These are phyloP conservation scores for Astrephomene gubernaculifera DNA, from an alignment of 139 green algal species.

Conservation along the genomic window DNA sequence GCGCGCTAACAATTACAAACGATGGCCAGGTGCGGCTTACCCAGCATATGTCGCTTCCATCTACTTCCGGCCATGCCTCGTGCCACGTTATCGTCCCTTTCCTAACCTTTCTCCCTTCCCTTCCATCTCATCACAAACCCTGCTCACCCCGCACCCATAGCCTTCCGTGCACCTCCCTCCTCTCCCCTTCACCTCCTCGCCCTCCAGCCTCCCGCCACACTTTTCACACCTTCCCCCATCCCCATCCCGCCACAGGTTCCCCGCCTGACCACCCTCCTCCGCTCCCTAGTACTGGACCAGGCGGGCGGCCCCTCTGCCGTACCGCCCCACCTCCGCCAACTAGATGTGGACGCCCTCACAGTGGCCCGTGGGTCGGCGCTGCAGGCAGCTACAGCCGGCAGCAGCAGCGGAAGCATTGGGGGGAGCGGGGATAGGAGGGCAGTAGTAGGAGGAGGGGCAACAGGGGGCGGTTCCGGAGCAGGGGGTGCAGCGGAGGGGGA, in stretches of 20 bases:
- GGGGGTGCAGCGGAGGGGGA: not conserved
- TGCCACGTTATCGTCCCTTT: too few species aligned
- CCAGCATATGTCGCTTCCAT: too few species aligned
- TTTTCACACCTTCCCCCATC: not conserved
- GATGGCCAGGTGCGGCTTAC: slow-evolving; percentile 39
- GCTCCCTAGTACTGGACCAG: slow-evolving; percentile 47
- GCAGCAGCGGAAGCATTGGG: too few species aligned
- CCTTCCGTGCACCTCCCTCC: not conserved
- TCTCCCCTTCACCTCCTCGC: not conserved
- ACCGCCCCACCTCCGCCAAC: slow-evolving; percentile 51
- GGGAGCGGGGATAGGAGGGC: too few species aligned
- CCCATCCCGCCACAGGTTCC: slow-evolving; percentile 45
- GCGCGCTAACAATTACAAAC: slow-evolving; percentile 16
- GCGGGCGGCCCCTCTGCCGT: slow-evolving; percentile 22
- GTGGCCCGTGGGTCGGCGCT: slow-evolving; percentile 12
- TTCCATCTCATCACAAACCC: too few species aligned
- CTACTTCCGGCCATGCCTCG: too few species aligned
- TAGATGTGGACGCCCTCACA: slow-evolving; percentile 24
- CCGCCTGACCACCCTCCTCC: slow-evolving; percentile 71
- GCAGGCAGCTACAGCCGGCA: too few species aligned
- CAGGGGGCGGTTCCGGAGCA: not conserved
- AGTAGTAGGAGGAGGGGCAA: too few species aligned
- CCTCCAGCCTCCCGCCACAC: not conserved
- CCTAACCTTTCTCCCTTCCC: too few species aligned
- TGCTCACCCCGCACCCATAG: too few species aligned